Percentiles rank a stretch among this genome's conserved stretches.
Conservation (phyloP, 2,329 filamentous ascomycete species). For the Beauveria scarabaeidicola region DNA sequence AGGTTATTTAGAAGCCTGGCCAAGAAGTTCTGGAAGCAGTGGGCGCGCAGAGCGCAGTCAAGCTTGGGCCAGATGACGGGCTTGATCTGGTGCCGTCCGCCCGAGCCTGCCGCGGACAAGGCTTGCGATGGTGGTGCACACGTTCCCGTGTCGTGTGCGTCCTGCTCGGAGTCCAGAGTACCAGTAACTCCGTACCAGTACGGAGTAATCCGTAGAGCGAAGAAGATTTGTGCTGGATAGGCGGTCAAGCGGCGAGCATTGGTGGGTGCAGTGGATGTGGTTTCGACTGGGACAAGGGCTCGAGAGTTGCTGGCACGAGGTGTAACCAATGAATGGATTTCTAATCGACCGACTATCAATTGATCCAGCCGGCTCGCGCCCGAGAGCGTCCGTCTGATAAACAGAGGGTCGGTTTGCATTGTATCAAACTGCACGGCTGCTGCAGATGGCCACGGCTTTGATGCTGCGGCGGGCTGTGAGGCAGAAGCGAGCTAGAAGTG, state of each 20-base stretch:
- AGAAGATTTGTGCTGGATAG: background rate
- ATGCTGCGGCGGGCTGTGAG: background rate
- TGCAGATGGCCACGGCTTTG: background rate
- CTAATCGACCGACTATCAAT: background rate
- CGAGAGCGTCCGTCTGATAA: background rate
- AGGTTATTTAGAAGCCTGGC: background rate
- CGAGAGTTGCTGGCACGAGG: background rate
- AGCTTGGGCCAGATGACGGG: conserved; percentile 4
- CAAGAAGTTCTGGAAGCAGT: conserved; percentile 1
- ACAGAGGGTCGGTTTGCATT: background rate
- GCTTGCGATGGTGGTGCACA: background rate
- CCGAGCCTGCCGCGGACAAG: background rate
- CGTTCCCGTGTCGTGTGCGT: background rate
- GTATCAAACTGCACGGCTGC: background rate
- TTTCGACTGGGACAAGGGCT: conserved; percentile 8
- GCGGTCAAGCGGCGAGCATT: conserved; percentile 5
- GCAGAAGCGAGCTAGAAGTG: background rate
- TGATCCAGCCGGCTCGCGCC: background rate
- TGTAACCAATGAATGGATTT: background rate
- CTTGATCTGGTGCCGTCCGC: conserved; percentile 5
- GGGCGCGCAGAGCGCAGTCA: background rate
- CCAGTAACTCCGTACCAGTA: background rate
- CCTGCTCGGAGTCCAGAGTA: background rate
- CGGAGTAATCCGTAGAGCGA: background rate
- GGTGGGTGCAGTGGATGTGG: conserved; percentile 2